Base-by-base conservation (phyloP, 2,329 filamentous ascomycete species). In the Grosmannia huntii region DNA sequence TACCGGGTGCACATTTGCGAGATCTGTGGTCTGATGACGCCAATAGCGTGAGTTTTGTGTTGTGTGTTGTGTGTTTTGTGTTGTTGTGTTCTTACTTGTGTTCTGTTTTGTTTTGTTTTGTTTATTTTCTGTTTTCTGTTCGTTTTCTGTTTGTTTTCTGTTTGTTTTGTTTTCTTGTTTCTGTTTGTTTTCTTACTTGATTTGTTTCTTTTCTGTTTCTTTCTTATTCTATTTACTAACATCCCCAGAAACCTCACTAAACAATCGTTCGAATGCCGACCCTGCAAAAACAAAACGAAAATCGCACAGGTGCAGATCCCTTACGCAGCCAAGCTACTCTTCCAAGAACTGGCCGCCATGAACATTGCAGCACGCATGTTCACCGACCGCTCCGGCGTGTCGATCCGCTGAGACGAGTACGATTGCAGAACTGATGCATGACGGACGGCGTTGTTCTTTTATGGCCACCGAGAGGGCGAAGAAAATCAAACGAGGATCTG, bases 1-100 rank as follows among this genome's bases (percentile, higher is more conserved):
- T 99, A 97, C 81, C 82, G 91, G 72, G 94, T 99, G 60, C 94
- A 99, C 73, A 87, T 99, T 68, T 99, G 94, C 76, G 94, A 99
- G 74, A 95, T 97, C 68, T 99, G 94, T 72, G 94, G 94, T 66
- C 79, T 99, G 66, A 99, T 99, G 94, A 99, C 92, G 48, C 94
- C 94, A 0, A 94, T 99, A 75, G 94, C 92, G 89, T 96, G 86
- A 83, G 90, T 89, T 62, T 62, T 44, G 53, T 41, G 59, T 57
- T 12, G 16, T 48, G 44, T 53, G 27, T 19, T 36, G 16, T 36
- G 12, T 27, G 31, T 63, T 41, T 46, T 51, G 57, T 55, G 9
- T 9, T 23, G 36, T 21, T 28, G 1, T 1, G 2, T 25, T 16
- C 27, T 50, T 49, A n/a, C n/a, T n/a, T n/a, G n/a, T n/a, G n/a